Conservation (phyloP, 148 eudicot species). For the Talinum fruticosum region DNA sequence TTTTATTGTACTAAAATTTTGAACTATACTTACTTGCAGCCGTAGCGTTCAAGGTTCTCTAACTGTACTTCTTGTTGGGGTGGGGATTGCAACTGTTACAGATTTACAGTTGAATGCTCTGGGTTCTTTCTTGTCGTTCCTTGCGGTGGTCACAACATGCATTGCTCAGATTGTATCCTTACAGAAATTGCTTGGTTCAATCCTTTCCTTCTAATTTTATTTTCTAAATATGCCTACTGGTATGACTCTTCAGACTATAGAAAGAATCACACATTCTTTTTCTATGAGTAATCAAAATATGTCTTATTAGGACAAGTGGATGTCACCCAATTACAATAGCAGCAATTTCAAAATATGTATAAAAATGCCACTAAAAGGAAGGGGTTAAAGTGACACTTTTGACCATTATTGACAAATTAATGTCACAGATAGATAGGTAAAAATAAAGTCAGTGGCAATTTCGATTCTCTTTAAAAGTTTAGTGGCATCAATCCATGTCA, state of each 20-base stretch:
- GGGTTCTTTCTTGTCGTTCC: slow-evolving; percentile 44
- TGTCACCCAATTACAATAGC: no score
- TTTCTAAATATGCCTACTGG: not conserved
- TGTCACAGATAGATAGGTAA: no score
- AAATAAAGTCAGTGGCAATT: no score
- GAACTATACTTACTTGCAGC: slow-evolving; percentile 26
- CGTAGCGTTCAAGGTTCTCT: slow-evolving; percentile 42
- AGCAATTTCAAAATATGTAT: no score
- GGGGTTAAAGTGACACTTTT: no score
- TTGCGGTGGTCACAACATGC: slow-evolving; percentile 45
- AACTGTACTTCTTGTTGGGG: slow-evolving; percentile 39
- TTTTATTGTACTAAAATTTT: slow-evolving; percentile 12
- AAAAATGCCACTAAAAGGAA: no score
- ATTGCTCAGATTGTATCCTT: slow-evolving; percentile 51
- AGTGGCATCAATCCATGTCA: no score
- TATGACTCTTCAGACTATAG: slow-evolving; percentile 3
- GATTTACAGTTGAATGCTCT: slow-evolving; percentile 44
- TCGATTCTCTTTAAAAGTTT: no score
- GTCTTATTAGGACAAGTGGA: no score
- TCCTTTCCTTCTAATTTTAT: not conserved
- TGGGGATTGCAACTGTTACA: slow-evolving; percentile 46
- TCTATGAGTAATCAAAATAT: no score
- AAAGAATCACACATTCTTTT: not conserved
- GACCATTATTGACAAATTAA: no score
- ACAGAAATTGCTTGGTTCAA: not conserved